Base-by-base conservation (phyloP, 768 basidiomycete genomes). In the Coprinellus micaceus region DNA sequence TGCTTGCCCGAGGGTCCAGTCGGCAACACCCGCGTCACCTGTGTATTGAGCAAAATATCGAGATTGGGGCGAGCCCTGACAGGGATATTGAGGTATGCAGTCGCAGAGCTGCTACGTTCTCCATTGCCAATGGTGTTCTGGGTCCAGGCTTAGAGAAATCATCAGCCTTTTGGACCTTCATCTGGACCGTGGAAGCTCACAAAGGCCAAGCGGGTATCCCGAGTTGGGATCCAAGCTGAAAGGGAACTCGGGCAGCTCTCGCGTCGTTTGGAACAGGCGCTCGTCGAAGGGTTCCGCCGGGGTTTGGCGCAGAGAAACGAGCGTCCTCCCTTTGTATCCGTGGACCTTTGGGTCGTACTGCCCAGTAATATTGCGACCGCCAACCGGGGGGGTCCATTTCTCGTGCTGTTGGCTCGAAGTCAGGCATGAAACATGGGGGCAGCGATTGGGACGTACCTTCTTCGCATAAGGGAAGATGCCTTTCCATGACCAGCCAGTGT, bases 401-500 rank as follows among this genome's bases (percentile, higher is more conserved):
- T 80, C 77, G 59, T 69, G 69, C 76, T 78, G 37, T 4, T 33
- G 46, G 45, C n/a, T n/a, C n/a, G n/a, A n/a, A n/a, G n/a, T n/a
- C n/a, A 15, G 2, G 24, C 15, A n/a, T n/a, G n/a, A 7, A n/a
- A n/a, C n/a, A n/a, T n/a, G n/a, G n/a, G n/a, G n/a, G n/a, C n/a
- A n/a, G n/a, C n/a, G n/a, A n/a, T n/a, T n/a, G n/a, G n/a, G 13
- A 6, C 15, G 5, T 33, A 69, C 71, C 61, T 60, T 66, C 5
- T 52, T 24, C 10, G 69, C 56, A 40, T 66, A 69, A 17, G 65
- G 60, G n/a, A 60, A 53, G 26, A 71, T 50, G 9, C 48, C 60
- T 2, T 57, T 56, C 64, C 67, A 68, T 0, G 61, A 60, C 83
- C 84, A 85, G 3, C 72, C 72, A 1, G 69, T 51, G 39, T 83